Evolutionary conservation across 2,329 filamentous ascomycete genomes (phyloP), one percentile per base, ranked within the genome.

Genomic region (Ceratocystis lukuohia): DNA sequence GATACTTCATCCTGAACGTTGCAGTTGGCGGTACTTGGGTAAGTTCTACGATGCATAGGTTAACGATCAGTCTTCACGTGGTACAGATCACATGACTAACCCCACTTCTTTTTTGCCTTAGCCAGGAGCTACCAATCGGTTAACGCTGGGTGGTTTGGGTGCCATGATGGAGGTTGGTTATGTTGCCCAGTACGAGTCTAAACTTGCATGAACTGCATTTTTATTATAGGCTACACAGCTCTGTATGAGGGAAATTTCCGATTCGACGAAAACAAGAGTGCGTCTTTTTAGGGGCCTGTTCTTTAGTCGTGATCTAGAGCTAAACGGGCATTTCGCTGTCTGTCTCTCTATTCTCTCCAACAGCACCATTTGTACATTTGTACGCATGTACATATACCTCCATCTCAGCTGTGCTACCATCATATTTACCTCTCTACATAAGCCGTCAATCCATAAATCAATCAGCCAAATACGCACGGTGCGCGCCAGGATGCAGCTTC

Each of bases 21-120:
- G 81, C 82, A 59, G 78, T 84, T 37, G 82, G 82, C 8, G 82
- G 82, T 30, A 74, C 77, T 70, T 80, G 74, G 78, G 81, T 80
- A 74, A 72, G 80, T 77, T 50, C 2, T 37, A 65, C 41, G 22
- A 25, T 45, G 33, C 46, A 33, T 5, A 46, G 5, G 22, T 33
- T n/a, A n/a, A 41, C 10, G 10, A 17, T 33, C 50, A 56, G 45
- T 45, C 57, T 17, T 20, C 2, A 62, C 22, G 10, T 25, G 46
- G 56, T 61, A 61, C 22, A 37, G n/a, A 37, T 65, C 61, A 68
- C 59, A 44, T 66, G 63, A 65, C 61, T 65, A 68, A 66, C 28
- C 15, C 50, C 45, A 59, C 56, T 45, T 62, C 50, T 57, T 48
- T 46, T 57, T 28, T 22, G 37, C 56, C 37, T 12, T 62, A 80